Evolutionary conservation across 495 filamentous ascomycete species (phyloP), one percentile per base, ranked within the genome.

Genomic region (Platismatia glauca): DNA sequence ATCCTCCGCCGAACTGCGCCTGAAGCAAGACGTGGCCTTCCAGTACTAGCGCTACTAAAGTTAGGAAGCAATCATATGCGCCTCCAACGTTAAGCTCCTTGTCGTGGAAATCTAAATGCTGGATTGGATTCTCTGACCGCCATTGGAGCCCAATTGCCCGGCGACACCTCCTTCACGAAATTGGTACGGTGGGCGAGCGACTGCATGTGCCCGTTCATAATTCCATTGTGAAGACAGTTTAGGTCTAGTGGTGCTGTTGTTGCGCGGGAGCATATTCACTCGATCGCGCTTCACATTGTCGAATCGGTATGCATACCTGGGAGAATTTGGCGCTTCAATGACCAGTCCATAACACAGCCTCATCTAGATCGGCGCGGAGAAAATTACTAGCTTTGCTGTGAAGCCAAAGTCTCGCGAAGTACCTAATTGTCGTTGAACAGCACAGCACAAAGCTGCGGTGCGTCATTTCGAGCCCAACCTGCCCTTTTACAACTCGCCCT

Each of bases 121-220:
- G 43, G 55, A 50, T 37, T 55, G 46, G 44, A 53, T 63, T 38
- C 55, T 50, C 55, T 63, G 61, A 63, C 61, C 61, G 57, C 61
- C 61, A 67, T 67, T 67, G 65, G 61, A 64, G 63, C 66, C 66
- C 66, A 65, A 65, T 64, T 58, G 61, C 41, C 61, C 55, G 60
- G 66, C 65, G 34, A 41, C 66, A 68, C 62, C 59, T 60, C 20
- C 66, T 53, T 61, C 55, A 59, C 56, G 31, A 55, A 58, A 55
- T 44, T 33, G 33, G 55, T 29, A 33, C 35, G 35, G 64, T 52
- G 44, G 48, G 41, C 56, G 64, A 56, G 22, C 38, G 55, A 64
- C 61, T 67, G 65, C 65, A 41, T 24, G 61, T 37, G 58, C 64
- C 65, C 65, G 65, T 59, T 33, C 31, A 15, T 33, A 61, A 55